These are phyloP conservation scores for Talaromyces sp. DNA, from an alignment of 2,329 filamentous ascomycete species.

Conservation along the genomic window DNA sequence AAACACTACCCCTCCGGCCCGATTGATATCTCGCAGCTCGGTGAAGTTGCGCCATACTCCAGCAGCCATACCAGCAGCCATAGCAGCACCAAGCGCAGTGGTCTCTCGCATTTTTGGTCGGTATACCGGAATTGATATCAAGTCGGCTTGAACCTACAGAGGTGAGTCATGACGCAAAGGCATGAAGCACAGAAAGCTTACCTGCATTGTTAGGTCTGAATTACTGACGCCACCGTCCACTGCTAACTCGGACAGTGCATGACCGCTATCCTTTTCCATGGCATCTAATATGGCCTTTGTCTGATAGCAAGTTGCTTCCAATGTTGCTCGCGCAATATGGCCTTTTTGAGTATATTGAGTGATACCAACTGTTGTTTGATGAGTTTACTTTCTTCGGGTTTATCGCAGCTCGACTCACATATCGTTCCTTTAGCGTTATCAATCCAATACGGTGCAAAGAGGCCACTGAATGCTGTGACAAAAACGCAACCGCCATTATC, in stretches of 20 bases:
- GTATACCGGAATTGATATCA: slow-evolving; percentile 73
- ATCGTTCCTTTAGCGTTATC: slow-evolving; percentile 86
- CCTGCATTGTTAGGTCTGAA: slow-evolving; percentile 81
- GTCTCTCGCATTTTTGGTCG: slow-evolving; percentile 82
- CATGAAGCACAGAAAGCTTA: slow-evolving; percentile 21
- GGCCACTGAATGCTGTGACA: slow-evolving; percentile 83
- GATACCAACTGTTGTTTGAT: slow-evolving; percentile 56
- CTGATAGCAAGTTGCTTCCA: slow-evolving; percentile 89
- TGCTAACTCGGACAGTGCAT: slow-evolving; percentile 68
- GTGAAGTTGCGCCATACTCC: slow-evolving; percentile 70
- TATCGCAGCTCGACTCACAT: slow-evolving; percentile 41
- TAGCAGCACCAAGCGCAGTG: slow-evolving; percentile 77
- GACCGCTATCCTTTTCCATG: slow-evolving; percentile 80
- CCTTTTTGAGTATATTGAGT: slow-evolving; percentile 79
- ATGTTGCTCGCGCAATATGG: slow-evolving; percentile 80
- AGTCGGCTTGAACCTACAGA: slow-evolving; percentile 67
- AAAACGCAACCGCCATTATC: slow-evolving; percentile 82
- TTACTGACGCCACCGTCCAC: slow-evolving; percentile 88
- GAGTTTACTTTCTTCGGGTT: slow-evolving; percentile 7
- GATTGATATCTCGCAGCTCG: slow-evolving; percentile 68
- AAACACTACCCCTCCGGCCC: slow-evolving; percentile 63
- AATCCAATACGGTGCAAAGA: slow-evolving; percentile 93
- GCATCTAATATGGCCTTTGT: slow-evolving; percentile 89
- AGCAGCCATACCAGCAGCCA: slow-evolving; percentile 75
- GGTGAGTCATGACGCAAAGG: slow-evolving; percentile 1